These are phyloP conservation scores for Schizosaccharomyces japonicus DNA, from an alignment of 805 yeast species.

Conservation along the genomic window DNA sequence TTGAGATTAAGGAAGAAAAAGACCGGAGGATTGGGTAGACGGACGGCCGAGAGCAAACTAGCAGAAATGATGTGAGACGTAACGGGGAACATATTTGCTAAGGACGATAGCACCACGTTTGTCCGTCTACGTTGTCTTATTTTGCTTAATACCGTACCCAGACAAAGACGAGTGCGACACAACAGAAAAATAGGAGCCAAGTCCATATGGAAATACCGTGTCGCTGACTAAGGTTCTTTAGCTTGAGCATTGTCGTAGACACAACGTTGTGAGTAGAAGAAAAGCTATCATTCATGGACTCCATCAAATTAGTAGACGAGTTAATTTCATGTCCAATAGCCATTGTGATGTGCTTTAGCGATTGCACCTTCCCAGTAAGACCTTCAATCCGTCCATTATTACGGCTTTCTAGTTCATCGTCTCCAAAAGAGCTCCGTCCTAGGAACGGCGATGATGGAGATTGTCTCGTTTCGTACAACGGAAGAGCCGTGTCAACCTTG, in stretches of 20 bases:
- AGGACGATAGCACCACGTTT: too few species aligned
- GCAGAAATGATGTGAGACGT: too few species aligned
- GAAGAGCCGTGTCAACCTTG: too few species aligned
- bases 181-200: background rate
- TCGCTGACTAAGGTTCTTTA: background rate
- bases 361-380: conserved; percentile 4
- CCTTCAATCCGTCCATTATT: conserved; percentile 1
- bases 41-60: too few species aligned
- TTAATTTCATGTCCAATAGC: conserved; percentile 4
- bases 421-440: background rate
- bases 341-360: conserved; percentile 1
- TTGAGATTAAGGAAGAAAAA: too few species aligned
- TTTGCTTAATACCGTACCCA: background rate
- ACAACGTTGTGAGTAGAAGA: background rate
- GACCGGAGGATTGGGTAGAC: too few species aligned
- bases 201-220: background rate
- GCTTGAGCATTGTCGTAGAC: background rate
- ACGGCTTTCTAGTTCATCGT: background rate
- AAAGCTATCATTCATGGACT: background rate
- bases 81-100: too few species aligned
- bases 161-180: background rate
- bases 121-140: too few species aligned
- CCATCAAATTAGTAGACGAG: conserved; percentile 1
- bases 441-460: background rate
- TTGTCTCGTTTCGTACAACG: too few species aligned